Evolutionary conservation across 2,329 filamentous ascomycete genomes (phyloP), one percentile per base, ranked within the genome.

Genomic region (Venturia effusa): DNA sequence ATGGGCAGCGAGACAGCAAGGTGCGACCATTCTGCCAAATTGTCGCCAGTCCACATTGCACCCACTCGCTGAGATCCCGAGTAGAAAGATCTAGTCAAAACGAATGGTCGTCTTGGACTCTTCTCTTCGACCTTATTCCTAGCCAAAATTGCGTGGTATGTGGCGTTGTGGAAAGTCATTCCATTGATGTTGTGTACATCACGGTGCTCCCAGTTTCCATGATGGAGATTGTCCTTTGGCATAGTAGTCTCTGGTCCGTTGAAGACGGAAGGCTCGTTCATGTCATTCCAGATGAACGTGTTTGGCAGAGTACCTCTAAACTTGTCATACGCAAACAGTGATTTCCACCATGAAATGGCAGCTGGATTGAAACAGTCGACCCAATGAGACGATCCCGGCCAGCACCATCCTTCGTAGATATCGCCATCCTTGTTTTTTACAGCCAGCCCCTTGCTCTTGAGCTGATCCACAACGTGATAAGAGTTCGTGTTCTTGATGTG

Each of bases 261-360:
- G 80, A 99, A 99, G 1, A 99, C 94, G 0, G 94, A 97, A 0
- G 94, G 94, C 78, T 99, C 94, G 73, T 97, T 97, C 94, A 99
- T 99, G 74, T 99, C 94, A 74, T 99, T 99, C 94, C 94, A 99
- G 70, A 99, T 85, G 76, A 91, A 97, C 0, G 90, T 88, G 74
- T 97, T 99, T 67, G 87, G 81, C 69, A 88, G 83, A 1, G 91
- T 91, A 59, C 92, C 92, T 75, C 90, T 90, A 82, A 97, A 99
- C 48, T 79, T 83, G 72, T 90, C 86, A 68, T 95, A 97, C 70
- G 89, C 88, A 82, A 96, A 97, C 13, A 97, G 83, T 2, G 81
- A 78, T 69, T 86, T 88, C 93, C 94, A 99, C 94, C 94, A 99
- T 66, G 89, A 85, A 63, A 89, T 84, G 7, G 92, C 90, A 63